Percentiles rank a stretch among this genome's conserved stretches.
These are phyloP conservation scores for Trametes gibbosa DNA, from an alignment of 768 basidiomycete genomes.

Conservation along the genomic window DNA sequence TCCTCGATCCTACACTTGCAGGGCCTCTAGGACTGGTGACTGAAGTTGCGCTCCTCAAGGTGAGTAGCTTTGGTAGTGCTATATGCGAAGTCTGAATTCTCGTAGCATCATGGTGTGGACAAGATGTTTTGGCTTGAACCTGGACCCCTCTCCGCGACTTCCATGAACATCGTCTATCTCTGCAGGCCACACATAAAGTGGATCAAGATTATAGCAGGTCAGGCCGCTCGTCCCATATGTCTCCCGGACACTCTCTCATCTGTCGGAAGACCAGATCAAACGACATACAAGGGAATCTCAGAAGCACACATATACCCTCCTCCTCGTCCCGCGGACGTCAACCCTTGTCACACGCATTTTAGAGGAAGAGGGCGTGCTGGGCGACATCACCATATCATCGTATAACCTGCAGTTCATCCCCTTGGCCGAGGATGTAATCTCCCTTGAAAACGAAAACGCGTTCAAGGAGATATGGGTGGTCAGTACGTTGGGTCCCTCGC, in stretches of 20 bases:
- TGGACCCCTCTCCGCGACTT: constrained; percentile 77
- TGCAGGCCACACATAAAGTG: constrained; percentile 84
- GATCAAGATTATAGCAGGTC: constrained; percentile 90
- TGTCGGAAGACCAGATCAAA: constrained; percentile 83
- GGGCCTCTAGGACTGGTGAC: constrained; percentile 95
- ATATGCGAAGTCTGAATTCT: not conserved
- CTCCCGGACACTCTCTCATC: constrained; percentile 22
- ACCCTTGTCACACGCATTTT: constrained; percentile 82
- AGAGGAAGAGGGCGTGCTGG: constrained; percentile 96
- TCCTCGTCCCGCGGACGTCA: constrained; percentile 86
- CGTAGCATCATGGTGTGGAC: constrained; percentile 95
- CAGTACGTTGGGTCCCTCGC: constrained; percentile 30
- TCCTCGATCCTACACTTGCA: constrained; percentile 84
- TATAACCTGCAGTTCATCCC: constrained; percentile 95
- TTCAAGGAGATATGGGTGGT: constrained; percentile 93
- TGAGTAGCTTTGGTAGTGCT: constrained; percentile 28
- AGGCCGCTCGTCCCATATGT: constrained; percentile 26
- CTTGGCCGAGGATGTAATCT: constrained; percentile 88
- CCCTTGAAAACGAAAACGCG: constrained; percentile 80
- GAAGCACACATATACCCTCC: constrained; percentile 80
- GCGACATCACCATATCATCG: constrained; percentile 84
- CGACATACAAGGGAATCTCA: constrained; percentile 65
- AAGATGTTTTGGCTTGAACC: constrained; percentile 99
- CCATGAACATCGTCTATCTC: constrained; percentile 90
- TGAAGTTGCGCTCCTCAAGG: constrained; percentile 91